These are phyloP conservation scores for Papiliotrema flavescens DNA, from an alignment of 1,284 basidiomycete genomes.

Conservation along the genomic window DNA sequence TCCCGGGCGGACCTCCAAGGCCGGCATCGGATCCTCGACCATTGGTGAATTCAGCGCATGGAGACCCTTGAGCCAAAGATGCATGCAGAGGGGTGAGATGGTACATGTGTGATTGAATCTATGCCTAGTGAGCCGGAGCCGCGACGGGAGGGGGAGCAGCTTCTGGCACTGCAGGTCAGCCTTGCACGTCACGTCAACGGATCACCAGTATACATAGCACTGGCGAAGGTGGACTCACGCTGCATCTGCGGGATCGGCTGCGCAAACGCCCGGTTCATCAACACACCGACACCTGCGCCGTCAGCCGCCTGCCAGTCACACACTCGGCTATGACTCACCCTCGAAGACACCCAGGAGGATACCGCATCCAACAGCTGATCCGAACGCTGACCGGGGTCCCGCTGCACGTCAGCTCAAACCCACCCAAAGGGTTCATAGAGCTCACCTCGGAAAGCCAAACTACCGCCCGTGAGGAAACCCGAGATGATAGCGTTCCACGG, in stretches of 20 bases:
- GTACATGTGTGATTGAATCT: background rate
- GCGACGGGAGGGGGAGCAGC: background rate
- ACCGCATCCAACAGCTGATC: constrained; percentile 90
- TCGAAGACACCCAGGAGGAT: constrained; percentile 95
- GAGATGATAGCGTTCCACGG: constrained; percentile 99
- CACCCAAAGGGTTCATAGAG: constrained; percentile 31
- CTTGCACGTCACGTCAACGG: too few relatives aligned
- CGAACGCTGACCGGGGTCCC: constrained; percentile 84
- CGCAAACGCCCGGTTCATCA: constrained; percentile 47
- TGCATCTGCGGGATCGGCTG: constrained; percentile 48
- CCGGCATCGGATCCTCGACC: too few relatives aligned
- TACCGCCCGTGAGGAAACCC: constrained; percentile 97
- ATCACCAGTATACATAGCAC: too few relatives aligned
- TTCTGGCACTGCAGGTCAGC: constrained; percentile 2
- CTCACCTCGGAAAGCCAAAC: constrained; percentile 88
- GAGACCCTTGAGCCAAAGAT: background rate
- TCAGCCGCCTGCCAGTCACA: background rate
- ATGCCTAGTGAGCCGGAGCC: constrained; percentile 1
- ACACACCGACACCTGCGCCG: constrained; percentile 43
- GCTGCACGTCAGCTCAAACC: constrained; percentile 53
- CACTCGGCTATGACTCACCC: constrained; percentile 54
- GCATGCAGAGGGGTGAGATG: background rate
- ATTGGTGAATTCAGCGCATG: too few relatives aligned
- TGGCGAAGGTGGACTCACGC: constrained; percentile 24
- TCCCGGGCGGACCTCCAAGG: too few relatives aligned